These are phyloP conservation scores for Gossypium ekmanianum DNA, from an alignment of 345 rosid genomes.

Conservation along the genomic window DNA sequence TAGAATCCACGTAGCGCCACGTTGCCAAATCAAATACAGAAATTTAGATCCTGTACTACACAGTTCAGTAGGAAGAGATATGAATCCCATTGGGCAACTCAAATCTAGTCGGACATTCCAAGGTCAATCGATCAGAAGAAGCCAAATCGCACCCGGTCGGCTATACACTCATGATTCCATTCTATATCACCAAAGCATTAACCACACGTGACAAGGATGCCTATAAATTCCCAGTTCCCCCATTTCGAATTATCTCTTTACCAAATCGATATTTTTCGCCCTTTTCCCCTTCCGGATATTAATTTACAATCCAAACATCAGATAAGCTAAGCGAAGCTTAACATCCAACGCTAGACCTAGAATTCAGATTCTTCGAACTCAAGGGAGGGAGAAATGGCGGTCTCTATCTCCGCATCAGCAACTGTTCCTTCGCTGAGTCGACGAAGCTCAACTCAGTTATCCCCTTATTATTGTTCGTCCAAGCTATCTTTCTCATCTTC, in stretches of 20 bases:
- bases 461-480: not conserved
- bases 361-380: not conserved
- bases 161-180: not conserved
- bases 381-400: not conserved
- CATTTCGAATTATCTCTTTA: not conserved
- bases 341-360: not conserved
- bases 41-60: not conserved
- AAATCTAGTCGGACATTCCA: not conserved
- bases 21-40: too few relatives aligned
- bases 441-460: not conserved
- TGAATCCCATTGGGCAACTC: not conserved
- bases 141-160: not conserved
- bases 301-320: not conserved
- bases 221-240: not conserved
- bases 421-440: slow-evolving; percentile 5
- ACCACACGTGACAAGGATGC: not conserved
- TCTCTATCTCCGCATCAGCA: not conserved
- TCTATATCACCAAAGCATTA: not conserved
- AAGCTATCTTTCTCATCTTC: slow-evolving; percentile 10
- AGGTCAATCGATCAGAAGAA: too few relatives aligned
- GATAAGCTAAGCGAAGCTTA: not conserved
- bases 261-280: not conserved
- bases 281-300: not conserved
- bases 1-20: too few relatives aligned
- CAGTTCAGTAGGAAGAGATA: too few relatives aligned